Conservation (phyloP, 2,329 filamentous ascomycete genomes). For the Elsinoe batatas region DNA sequence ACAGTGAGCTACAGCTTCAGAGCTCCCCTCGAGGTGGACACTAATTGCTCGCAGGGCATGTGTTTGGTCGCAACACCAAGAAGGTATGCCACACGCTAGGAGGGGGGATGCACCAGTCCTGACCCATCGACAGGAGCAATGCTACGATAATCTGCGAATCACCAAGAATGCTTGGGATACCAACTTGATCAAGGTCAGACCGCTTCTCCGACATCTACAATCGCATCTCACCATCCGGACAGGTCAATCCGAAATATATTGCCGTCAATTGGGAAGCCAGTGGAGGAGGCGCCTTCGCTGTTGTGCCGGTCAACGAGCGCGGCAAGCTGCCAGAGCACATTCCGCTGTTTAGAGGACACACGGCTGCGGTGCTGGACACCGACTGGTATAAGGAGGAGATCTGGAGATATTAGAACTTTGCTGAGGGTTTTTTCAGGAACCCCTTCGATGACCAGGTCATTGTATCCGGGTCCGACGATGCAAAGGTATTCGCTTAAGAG, state of each 20-base stretch:
- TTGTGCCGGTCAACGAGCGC: conserved; percentile 80
- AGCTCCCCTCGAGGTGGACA: conserved; percentile 12
- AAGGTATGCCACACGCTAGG: conserved; percentile 44
- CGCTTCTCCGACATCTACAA: neutral
- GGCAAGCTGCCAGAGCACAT: conserved; percentile 88
- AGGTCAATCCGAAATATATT: conserved; percentile 93
- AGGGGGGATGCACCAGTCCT: neutral
- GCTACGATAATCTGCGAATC: conserved; percentile 95
- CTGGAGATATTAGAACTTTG: conserved; percentile 12
- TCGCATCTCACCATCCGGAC: conserved; percentile 15
- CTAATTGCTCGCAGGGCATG: conserved; percentile 59
- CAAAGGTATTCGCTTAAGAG: conserved; percentile 50
- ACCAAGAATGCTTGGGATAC: conserved; percentile 99
- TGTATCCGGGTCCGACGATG: conserved; percentile 91
- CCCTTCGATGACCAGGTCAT: conserved; percentile 92
- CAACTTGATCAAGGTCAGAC: conserved; percentile 83
- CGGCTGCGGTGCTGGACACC: conserved; percentile 88
- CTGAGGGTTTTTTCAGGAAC: conserved; percentile 51
- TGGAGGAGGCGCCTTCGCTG: conserved; percentile 91
- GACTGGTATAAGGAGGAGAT: conserved; percentile 58
- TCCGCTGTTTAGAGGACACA: conserved; percentile 92
- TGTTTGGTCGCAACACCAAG: conserved; percentile 90
- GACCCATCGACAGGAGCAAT: conserved; percentile 57
- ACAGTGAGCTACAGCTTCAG: conserved; percentile 44
- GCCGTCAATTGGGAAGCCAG: conserved; percentile 98